Percentiles rank a stretch among this genome's conserved stretches.
Conservation (phyloP, 2,329 filamentous ascomycete species). For the Aspergillus vadensis region DNA sequence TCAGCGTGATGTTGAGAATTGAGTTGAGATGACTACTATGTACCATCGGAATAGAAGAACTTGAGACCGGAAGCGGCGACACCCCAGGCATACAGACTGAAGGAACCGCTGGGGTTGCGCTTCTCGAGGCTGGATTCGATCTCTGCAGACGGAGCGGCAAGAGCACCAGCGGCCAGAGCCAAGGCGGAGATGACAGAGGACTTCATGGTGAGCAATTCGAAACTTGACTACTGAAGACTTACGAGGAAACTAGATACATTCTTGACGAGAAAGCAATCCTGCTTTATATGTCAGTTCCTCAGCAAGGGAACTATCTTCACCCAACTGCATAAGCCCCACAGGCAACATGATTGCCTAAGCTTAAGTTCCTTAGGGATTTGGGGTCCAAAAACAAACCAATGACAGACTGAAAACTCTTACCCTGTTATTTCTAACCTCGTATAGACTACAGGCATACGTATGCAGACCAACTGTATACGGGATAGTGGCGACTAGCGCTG, state of each 20-base stretch:
- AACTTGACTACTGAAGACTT: neutral
- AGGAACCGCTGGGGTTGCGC: slow-evolving; percentile 1
- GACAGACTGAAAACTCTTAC: no score
- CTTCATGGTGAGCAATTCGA: slow-evolving; percentile 2
- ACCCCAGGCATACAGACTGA: slow-evolving; percentile 8
- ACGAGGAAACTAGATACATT: neutral
- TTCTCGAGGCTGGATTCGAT: neutral
- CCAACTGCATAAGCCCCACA: neutral
- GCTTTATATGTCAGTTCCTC: neutral
- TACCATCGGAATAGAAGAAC: slow-evolving; percentile 11
- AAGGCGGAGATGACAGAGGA: neutral
- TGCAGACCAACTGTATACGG: neutral
- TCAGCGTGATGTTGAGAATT: neutral
- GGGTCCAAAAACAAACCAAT: neutral
- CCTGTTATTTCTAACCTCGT: neutral
- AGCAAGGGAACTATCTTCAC: neutral
- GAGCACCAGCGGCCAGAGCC: neutral
- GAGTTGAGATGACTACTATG: no score
- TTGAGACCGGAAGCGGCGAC: neutral
- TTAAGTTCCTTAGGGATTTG: neutral
- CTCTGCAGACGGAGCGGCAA: neutral
- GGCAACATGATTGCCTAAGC: neutral
- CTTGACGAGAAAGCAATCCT: no score
- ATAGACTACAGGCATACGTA: neutral
- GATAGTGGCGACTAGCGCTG: neutral